Evolutionary conservation across 208 protist genomes (phyloP), one percentile per base, ranked within the genome.

Genomic region (Zelonia costaricensis): DNA sequence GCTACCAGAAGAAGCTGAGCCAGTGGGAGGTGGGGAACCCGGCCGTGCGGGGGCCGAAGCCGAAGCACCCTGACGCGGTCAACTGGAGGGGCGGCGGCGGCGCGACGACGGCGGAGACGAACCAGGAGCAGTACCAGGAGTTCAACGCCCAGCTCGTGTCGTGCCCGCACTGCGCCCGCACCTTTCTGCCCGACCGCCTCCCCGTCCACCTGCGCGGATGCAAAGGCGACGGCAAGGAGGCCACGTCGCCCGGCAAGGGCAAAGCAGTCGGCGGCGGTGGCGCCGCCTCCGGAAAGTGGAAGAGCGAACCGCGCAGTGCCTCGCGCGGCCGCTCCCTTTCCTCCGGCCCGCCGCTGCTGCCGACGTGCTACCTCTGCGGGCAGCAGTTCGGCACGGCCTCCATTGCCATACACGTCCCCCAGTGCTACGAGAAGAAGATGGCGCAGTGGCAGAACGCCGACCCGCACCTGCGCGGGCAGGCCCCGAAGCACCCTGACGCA

Each of bases 161-260:
- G 9, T 97, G 93, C 74, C 74, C 76, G 1, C 78, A 88, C 56
- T 98, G 94, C 70, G 78, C 66, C 12, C 78, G 94, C 44, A 95
- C 80, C n/a, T 98, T 98, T 49, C 73, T 92, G 42, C 92, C 94
- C 10, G 91, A 97, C 55, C 74, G 90, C n/a, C 88, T 98, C 27
- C 67, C 74, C 1, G 83, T 98, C 36, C 94, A 98, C 67, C 58
- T 93, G 44, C 82, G 88, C 13, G 77, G 80, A 35, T 98, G 94
- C 75, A 93, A 89, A 62, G 74, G 74, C 36, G 42, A 63, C 18
- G 62, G 52, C 31, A 54, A 47, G 25, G 39, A n/a, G n/a, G 12
- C 6, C 1, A 31, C 20, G 15, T 35, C 54, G 16, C 25, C 35
- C 0, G 43, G 36, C 2, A 59, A 42, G 54, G 3, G 20, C 27